Evolutionary conservation across 208 protist species (phyloP).

Genomic region (Naegleria fowleri): DNA sequence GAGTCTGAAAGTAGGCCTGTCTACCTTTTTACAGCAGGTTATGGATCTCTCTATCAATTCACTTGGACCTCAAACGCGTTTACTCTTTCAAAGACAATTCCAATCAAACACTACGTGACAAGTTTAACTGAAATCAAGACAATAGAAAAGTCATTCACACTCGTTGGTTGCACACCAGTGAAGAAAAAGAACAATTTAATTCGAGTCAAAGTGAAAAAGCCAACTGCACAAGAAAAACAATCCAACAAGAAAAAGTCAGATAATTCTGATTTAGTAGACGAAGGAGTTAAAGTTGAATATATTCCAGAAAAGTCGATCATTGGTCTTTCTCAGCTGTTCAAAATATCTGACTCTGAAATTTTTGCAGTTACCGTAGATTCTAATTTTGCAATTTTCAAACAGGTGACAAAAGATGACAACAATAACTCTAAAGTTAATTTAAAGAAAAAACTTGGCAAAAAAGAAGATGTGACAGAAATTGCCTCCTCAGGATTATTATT

Average conservation of each 20-base stretch:
- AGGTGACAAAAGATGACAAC: neutral
- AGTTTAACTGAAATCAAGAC: neutral
- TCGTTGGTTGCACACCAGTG: neutral
- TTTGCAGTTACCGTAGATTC: neutral
- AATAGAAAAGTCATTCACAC: neutral
- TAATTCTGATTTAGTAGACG: neutral
- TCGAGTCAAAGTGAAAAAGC: neutral
- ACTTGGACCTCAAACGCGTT: neutral
- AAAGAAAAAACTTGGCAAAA: neutral
- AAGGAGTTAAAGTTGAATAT: neutral
- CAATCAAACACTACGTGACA: neutral
- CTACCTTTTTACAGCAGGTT: neutral
- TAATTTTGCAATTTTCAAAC: neutral
- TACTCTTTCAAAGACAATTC: neutral
- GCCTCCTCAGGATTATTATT: neutral
- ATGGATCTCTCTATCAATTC: neutral
- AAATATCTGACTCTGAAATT: neutral
- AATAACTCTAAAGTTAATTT: neutral
- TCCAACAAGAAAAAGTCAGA: neutral
- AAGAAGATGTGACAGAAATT: neutral
- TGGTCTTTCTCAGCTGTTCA: neutral
- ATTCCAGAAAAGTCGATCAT: neutral
- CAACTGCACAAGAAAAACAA: neutral
- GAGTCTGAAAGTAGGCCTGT: neutral
- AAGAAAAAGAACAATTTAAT: slow-evolving; percentile 10